Percentiles rank a stretch among this genome's conserved stretches.
phyloP scores from a whole-genome alignment of 2,329 filamentous ascomycete species.

The Curvularia eragrostidis region DNA sequence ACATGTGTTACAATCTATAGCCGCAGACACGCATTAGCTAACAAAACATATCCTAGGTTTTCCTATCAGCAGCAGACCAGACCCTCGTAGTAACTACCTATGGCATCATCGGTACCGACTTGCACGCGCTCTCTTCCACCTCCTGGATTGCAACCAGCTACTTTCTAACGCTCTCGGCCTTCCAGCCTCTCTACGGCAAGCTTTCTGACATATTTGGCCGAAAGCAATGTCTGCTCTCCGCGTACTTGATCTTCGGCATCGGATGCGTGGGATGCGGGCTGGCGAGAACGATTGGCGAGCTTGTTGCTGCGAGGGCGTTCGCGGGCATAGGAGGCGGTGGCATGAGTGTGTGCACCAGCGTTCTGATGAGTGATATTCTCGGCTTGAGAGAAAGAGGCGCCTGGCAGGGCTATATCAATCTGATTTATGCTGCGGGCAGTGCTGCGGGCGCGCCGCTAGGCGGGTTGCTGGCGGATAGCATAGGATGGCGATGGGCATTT shows the following conservation, averaged over 20 bases:
- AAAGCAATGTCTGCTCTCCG: conserved; percentile 69
- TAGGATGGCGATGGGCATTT: conserved; percentile 82
- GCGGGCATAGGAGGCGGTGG: conserved; percentile 73
- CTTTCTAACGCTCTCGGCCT: conserved; percentile 75
- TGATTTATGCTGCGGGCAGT: conserved; percentile 73
- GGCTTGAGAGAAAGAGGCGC: conserved; percentile 72
- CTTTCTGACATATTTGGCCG: conserved; percentile 74
- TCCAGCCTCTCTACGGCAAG: conserved; percentile 77
- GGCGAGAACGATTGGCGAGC: conserved; percentile 67
- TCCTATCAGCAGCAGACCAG: conserved; percentile 75
- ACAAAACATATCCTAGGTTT: conserved; percentile 61
- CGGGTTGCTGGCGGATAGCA: conserved; percentile 72
- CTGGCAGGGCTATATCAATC: conserved; percentile 78
- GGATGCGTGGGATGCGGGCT: conserved; percentile 70
- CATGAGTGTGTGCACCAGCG: conserved; percentile 72
- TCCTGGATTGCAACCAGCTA: conserved; percentile 76
- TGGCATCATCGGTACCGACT: conserved; percentile 76
- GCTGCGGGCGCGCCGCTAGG: conserved; percentile 71
- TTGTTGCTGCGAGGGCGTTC: conserved; percentile 70
- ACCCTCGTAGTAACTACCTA: conserved; percentile 81
- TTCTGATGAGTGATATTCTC: conserved; percentile 74
- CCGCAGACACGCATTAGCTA: neutral
- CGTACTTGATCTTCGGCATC: conserved; percentile 68
- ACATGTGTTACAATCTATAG: neutral
- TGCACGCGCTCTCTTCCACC: conserved; percentile 75